Base-by-base conservation (phyloP, 2,329 filamentous ascomycete species). In the Xylaria sp. region DNA sequence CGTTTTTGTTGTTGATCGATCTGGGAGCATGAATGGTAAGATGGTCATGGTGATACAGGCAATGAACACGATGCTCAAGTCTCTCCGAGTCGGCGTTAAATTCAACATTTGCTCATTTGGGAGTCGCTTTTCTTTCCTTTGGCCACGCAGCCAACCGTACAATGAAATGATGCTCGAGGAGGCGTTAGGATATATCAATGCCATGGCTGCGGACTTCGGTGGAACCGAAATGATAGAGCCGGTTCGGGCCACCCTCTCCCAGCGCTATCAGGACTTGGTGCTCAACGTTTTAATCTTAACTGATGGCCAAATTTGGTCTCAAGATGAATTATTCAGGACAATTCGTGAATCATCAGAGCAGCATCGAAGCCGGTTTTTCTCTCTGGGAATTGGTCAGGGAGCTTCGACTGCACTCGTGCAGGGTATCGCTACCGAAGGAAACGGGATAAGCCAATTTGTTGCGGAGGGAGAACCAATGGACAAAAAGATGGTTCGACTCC, bases 91-190 rank as follows among this genome's bases (percentile, higher is more conserved):
- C 11, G 63, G 63, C 13, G 19, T 31, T 5, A 61, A 51, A 35
- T 64, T 63, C 51, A 66, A 66, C 17, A 64, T 64, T 15, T 58
- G 57, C 33, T 66, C 63, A 33, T 66, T 66, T n/a, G 58, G 63
- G 5, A 48, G n/a, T 9, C 6, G 13, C 8, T n/a, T 58, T 35
- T 48, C 48, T 4, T 66, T 66, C 38, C 27, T 66, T 13, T 64
- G 63, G 60, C 54, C 54, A 19, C 52, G 53, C 1, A 66, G 63
- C 33, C 37, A 55, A 38, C 35, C 54, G 8, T 64, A 66, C 10
- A 56, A 48, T 21, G 49, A 63, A 2, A 11, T 15, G 1, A 64
- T 6, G 17, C 15, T 66, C 11, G 41, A n/a, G 15, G 31, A 56
- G 41, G 63, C 60, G 11, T 13, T 66, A 19, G 10, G 23, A 3